phyloP scores from a whole-genome alignment of 2,329 filamentous ascomycete genomes.

The Corynespora cassiicola region DNA sequence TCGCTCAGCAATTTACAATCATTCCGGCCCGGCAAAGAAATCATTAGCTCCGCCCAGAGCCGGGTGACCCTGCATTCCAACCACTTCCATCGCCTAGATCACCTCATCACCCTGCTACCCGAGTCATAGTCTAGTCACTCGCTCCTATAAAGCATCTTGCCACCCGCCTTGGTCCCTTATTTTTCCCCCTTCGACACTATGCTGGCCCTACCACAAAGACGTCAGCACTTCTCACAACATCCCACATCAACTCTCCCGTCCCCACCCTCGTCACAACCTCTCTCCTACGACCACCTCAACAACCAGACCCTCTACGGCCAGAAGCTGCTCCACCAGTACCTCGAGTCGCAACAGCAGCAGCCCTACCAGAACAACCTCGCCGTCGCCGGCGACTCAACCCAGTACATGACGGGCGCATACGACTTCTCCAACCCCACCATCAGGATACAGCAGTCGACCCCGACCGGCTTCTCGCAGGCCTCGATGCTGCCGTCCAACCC shows the following conservation, averaged over 20 bases:
- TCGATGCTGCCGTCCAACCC: conserved; percentile 27
- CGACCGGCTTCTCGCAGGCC: conserved; percentile 32
- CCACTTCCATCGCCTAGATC: conserved; percentile 30
- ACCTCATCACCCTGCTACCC: conserved; percentile 41
- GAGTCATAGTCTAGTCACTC: conserved; percentile 36
- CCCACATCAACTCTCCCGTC: conserved; percentile 28
- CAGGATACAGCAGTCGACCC: conserved; percentile 49
- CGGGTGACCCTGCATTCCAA: conserved; percentile 31
- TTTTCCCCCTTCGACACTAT: conserved; percentile 40
- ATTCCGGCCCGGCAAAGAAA: conserved; percentile 22
- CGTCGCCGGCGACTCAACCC: conserved; percentile 19
- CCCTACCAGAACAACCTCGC: conserved; percentile 22
- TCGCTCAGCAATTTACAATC: conserved; percentile 45
- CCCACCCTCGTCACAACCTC: conserved; percentile 35
- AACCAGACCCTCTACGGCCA: conserved; percentile 37
- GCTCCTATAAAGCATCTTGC: conserved; percentile 46
- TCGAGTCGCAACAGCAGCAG: conserved; percentile 42
- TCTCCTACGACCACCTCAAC: conserved; percentile 34
- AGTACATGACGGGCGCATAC: conserved; percentile 42
- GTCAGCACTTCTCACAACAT: conserved; percentile 40
- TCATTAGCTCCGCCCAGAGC: conserved; percentile 31
- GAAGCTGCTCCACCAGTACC: conserved; percentile 45
- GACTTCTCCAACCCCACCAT: conserved; percentile 46
- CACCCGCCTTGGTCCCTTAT: conserved; percentile 42
- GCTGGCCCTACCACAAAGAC: conserved; percentile 45